Conservation (phyloP, 768 basidiomycete genomes). For the Russula lepida region DNA sequence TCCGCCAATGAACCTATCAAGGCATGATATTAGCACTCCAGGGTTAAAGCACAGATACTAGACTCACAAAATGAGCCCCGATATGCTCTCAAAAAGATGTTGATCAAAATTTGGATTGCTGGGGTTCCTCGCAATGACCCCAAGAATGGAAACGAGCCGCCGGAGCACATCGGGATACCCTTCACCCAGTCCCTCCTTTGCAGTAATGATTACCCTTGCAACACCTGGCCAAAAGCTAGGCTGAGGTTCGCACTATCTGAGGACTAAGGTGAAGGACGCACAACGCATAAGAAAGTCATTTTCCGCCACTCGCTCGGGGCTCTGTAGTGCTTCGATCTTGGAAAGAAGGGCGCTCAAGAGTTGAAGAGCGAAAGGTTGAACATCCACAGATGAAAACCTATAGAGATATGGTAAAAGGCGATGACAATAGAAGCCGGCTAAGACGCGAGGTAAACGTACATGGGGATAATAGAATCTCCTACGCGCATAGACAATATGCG, state of each 20-base stretch:
- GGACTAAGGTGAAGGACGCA: conserved; percentile 31
- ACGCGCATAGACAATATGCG: conserved; percentile 87
- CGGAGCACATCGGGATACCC: conserved; percentile 54
- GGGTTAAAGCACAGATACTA: not conserved
- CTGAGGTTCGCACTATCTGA: not conserved
- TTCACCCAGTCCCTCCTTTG: conserved; percentile 67
- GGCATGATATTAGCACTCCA: not conserved
- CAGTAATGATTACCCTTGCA: conserved; percentile 90
- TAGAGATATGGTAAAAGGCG: not conserved
- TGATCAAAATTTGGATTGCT: conserved; percentile 98
- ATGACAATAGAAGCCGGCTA: not conserved
- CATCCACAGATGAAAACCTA: conserved; percentile 84
- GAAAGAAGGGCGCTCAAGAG: conserved; percentile 63
- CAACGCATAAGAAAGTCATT: conserved; percentile 99
- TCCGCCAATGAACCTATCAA: conserved; percentile 65
- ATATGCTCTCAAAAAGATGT: conserved; percentile 92
- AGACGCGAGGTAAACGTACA: conserved; percentile 44
- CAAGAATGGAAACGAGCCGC: conserved; percentile 76
- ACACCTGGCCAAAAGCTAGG: conserved; percentile 46
- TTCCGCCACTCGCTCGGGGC: conserved; percentile 89
- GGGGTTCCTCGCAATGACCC: conserved; percentile 88
- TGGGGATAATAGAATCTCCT: conserved; percentile 41
- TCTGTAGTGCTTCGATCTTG: conserved; percentile 70
- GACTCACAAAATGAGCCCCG: conserved; percentile 77
- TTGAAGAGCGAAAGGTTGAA: conserved; percentile 71